phyloP scores from a whole-genome alignment of 148 eudicot genomes.

The Pharnaceum exiguum region DNA sequence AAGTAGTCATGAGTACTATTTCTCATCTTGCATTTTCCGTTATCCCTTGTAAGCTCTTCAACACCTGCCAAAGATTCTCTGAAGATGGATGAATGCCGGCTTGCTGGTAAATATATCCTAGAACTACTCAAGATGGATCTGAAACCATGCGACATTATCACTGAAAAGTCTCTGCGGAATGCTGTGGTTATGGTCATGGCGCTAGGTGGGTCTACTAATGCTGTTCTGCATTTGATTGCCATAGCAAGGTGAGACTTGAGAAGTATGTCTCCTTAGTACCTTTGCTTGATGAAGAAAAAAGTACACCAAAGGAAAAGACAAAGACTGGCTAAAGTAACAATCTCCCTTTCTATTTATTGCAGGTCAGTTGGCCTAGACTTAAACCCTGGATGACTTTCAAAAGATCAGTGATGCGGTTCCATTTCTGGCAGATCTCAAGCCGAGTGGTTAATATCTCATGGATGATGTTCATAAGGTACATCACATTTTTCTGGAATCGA shows the following conservation, averaged over 20 bases:
- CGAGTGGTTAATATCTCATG: slow-evolving; percentile 88
- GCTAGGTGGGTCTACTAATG: slow-evolving; percentile 83
- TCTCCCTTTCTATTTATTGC: slow-evolving; percentile 11
- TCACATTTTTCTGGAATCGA: neutral
- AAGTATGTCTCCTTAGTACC: neutral
- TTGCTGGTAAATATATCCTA: slow-evolving; percentile 67
- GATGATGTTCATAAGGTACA: slow-evolving; percentile 77
- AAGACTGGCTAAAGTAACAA: neutral
- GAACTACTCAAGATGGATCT: slow-evolving; percentile 73
- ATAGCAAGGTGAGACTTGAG: slow-evolving; percentile 58
- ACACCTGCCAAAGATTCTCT: slow-evolving; percentile 85
- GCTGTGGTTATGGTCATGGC: slow-evolving; percentile 88
- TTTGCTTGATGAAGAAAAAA: too few species aligned
- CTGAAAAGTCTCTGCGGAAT: slow-evolving; percentile 55
- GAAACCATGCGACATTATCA: slow-evolving; percentile 76
- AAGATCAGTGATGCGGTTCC: slow-evolving; percentile 74
- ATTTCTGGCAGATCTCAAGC: slow-evolving; percentile 81
- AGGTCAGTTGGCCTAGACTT: slow-evolving; percentile 69
- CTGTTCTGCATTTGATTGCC: slow-evolving; percentile 81
- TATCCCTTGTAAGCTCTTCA: slow-evolving; percentile 50
- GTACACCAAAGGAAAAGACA: too few species aligned
- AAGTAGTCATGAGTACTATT: neutral
- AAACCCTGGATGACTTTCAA: slow-evolving; percentile 75
- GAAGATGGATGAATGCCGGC: slow-evolving; percentile 77
- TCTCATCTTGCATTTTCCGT: neutral